Base-by-base conservation (phyloP, 2,329 filamentous ascomycete genomes). In the Elsinoe batatas region DNA sequence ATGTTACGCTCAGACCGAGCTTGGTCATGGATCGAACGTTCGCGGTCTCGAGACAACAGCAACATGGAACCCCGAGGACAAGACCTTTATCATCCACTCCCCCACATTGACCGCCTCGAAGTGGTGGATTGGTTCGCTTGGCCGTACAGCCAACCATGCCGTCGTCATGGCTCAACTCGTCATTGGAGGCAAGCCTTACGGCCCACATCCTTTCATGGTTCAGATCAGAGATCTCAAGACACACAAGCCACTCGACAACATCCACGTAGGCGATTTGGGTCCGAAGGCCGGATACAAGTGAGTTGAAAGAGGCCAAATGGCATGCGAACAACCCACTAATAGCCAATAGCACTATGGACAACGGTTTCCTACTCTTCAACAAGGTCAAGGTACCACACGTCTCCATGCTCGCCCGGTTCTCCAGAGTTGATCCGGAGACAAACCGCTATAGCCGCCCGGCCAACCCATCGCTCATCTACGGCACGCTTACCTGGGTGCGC, bases 91-190 rank as follows among this genome's bases (percentile, higher is more conserved):
- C 12, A 76, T 91, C 35, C 82, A 90, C 69, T 88, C 84, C 0
- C 87, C 87, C 8, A 76, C 81, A 59, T 74, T 90, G 56, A 90
- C 87, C 1, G 80, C 86, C 0, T 85, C 84, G 33, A 91, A 91
- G 67, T 91, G 86, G 86, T 91, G 87, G 87, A 89, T 89, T 62
- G 87, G 87, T 1, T 87, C 85, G 10, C 76, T 91, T 3, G 87
- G 87, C 53, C 78, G 84, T 62, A 84, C 83, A 2, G 87, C 87
- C 43, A 91, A 88, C 66, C 78, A 88, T 64, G 87, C 87, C 1
- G 81, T 88, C 1, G 85, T 91, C 3, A 88, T 91, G 77, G 87
- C 87, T 0, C 86, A 90, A 69, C 75, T 91, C 26, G 79, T 83
- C 59, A 78, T 89, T 58, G 72, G 75, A 58, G 85, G 84, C 61